phyloP scores from a whole-genome alignment of 306 rosid species.

The Sindora glabra region DNA sequence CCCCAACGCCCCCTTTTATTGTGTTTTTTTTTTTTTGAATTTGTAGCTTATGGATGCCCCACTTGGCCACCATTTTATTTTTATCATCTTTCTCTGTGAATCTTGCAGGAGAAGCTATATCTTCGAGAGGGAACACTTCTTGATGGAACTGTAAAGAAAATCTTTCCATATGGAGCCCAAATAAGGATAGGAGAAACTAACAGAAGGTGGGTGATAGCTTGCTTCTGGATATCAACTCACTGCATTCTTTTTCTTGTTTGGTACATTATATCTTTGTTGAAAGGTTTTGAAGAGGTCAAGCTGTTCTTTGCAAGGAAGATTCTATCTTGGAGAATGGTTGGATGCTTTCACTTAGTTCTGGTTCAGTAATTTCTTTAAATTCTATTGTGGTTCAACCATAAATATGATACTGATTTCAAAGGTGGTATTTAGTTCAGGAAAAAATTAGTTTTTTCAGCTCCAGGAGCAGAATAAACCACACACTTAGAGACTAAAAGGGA shows the following conservation, averaged over 20 bases:
- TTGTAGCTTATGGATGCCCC: too few species aligned
- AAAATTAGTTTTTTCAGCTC: too few species aligned
- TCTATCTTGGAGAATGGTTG: neutral
- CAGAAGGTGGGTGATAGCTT: constrained; percentile 47
- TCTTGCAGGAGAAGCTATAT: constrained; percentile 50
- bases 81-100: neutral
- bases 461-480: too few species aligned
- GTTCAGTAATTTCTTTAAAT: too few species aligned
- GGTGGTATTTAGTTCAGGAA: too few species aligned
- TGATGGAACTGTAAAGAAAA: constrained; percentile 72
- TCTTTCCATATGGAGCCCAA: constrained; percentile 84
- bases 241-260: neutral
- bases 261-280: neutral
- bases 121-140: constrained; percentile 83
- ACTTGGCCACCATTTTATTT: too few species aligned
- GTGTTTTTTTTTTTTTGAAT: neutral
- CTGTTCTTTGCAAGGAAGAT: neutral
- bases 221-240: neutral
- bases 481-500: too few species aligned
- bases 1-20: constrained; percentile 1
- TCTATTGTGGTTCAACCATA: neutral
- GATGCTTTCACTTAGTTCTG: too few species aligned
- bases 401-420: too few species aligned
- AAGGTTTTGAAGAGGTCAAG: neutral
- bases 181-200: constrained; percentile 59